Conservation (phyloP, 1,139 yeast species). For the Suhomyces bolitotheri region DNA sequence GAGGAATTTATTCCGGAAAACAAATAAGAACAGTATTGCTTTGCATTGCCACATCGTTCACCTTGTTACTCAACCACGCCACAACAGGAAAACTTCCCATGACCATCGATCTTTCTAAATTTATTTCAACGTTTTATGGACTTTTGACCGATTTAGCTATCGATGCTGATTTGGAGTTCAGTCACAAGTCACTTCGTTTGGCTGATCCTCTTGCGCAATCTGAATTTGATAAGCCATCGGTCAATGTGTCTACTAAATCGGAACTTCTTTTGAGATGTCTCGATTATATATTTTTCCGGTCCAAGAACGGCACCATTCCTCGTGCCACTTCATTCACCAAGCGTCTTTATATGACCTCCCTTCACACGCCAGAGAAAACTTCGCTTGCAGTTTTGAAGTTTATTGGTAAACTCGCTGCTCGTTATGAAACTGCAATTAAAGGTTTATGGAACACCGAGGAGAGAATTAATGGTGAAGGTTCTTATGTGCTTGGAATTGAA, state of each 20-base stretch:
- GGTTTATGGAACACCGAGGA: conserved; percentile 88
- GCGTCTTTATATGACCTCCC: conserved; percentile 62
- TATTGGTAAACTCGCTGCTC: conserved; percentile 69
- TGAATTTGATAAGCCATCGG: conserved; percentile 56
- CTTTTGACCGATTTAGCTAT: conserved; percentile 65
- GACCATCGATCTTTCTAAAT: conserved; percentile 65
- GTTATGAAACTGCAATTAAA: conserved; percentile 64
- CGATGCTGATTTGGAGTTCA: conserved; percentile 83
- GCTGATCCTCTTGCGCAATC: conserved; percentile 65
- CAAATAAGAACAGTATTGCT: conserved; percentile 71
- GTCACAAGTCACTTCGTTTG: conserved; percentile 75
- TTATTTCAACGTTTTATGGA: conserved; percentile 71
- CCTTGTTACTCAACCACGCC: conserved; percentile 74
- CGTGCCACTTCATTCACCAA: conserved; percentile 86
- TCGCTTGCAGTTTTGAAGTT: conserved; percentile 75
- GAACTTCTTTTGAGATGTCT: conserved; percentile 77
- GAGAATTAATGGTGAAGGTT: conserved; percentile 61
- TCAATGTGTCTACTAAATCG: conserved; percentile 85
- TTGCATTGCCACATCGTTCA: conserved; percentile 85
- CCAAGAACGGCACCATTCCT: conserved; percentile 66
- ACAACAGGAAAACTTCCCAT: conserved; percentile 57
- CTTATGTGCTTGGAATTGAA: conserved; percentile 71
- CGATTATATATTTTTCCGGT: conserved; percentile 78
- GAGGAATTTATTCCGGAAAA: conserved; percentile 34
- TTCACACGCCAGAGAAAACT: conserved; percentile 88